These are phyloP conservation scores for Trichosporon sp. DNA, from an alignment of 1,284 basidiomycete species.

Conservation along the genomic window DNA sequence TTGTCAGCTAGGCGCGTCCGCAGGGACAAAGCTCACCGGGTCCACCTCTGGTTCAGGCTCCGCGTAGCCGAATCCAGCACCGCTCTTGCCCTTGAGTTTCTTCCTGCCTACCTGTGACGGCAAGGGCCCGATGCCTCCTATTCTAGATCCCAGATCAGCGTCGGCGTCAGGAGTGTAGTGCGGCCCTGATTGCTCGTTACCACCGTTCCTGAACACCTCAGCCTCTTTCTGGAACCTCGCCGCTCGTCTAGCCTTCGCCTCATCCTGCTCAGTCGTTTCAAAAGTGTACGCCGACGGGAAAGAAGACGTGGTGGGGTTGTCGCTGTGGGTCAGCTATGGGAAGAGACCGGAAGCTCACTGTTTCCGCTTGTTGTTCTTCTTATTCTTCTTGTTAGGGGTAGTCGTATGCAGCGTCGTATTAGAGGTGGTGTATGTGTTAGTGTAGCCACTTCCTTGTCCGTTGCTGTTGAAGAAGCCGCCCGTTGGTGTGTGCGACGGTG, in stretches of 20 bases:
- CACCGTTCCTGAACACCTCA: conserved; percentile 14
- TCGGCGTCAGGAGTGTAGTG: conserved; percentile 19
- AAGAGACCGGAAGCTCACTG: conserved; percentile 34
- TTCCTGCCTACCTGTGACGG: conserved; percentile 40
- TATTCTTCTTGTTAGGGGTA: conserved; percentile 23
- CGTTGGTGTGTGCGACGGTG: conserved; percentile 12
- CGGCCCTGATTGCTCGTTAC: conserved; percentile 16
- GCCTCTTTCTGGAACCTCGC: conserved; percentile 44
- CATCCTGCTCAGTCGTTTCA: conserved; percentile 42
- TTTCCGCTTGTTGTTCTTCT: conserved; percentile 48
- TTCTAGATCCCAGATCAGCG: conserved; percentile 23
- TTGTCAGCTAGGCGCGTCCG: not conserved
- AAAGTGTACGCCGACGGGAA: conserved; percentile 36
- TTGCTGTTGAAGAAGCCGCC: conserved; percentile 18
- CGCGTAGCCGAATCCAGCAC: conserved; percentile 41
- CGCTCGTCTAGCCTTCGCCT: conserved; percentile 47
- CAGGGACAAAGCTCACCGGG: conserved; percentile 51
- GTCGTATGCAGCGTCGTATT: not conserved
- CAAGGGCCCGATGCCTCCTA: conserved; percentile 18
- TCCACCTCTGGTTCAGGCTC: conserved; percentile 54
- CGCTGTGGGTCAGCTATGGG: conserved; percentile 25
- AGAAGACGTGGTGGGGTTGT: conserved; percentile 17
- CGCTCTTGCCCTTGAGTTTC: conserved; percentile 45
- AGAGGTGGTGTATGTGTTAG: conserved; percentile 12
- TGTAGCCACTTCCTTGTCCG: not conserved